Conservation (phyloP, 257 asterid species). For the Plectranthus barbatus region DNA sequence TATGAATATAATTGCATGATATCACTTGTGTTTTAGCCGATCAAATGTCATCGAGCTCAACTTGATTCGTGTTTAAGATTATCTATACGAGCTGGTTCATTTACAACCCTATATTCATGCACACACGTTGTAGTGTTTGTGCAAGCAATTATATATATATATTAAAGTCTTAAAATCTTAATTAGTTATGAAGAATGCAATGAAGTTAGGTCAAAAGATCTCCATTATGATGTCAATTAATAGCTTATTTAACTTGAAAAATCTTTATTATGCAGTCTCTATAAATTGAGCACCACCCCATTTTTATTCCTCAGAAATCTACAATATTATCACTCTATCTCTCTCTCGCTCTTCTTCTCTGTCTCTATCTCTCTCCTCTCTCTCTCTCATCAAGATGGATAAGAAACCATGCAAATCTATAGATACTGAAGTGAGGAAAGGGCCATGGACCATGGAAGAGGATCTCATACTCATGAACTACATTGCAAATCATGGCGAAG, state of each 20-base stretch:
- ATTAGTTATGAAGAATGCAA: conserved; percentile 18
- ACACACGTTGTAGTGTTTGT: too few relatives aligned
- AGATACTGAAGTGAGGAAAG: conserved; percentile 92
- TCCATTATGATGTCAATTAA: conserved; percentile 22
- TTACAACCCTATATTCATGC: too few relatives aligned
- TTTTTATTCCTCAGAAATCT: conserved; percentile 34
- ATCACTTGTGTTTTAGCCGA: too few relatives aligned
- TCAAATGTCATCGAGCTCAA: too few relatives aligned
- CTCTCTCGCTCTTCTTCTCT: background rate
- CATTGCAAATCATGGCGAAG: conserved; percentile 95
- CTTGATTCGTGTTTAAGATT: too few relatives aligned
- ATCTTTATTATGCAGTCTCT: conserved; percentile 28
- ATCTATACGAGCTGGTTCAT: too few relatives aligned
- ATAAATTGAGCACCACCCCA: conserved; percentile 56
- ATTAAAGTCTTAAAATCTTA: conserved; percentile 10
- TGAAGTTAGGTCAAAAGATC: conserved; percentile 57
- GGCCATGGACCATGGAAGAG: conserved; percentile 99
- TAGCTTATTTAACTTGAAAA: conserved; percentile 21
- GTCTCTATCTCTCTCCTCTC: background rate
- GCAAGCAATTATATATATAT: background rate
- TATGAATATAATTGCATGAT: too few relatives aligned
- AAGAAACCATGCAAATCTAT: conserved; percentile 65
- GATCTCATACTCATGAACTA: conserved; percentile 90
- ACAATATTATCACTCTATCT: too few relatives aligned
- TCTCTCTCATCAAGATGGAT: conserved; percentile 37